Evolutionary conservation across 345 rosid genomes (phyloP), one percentile per base, ranked within the genome.

Genomic region (Linum usitatissimum): DNA sequence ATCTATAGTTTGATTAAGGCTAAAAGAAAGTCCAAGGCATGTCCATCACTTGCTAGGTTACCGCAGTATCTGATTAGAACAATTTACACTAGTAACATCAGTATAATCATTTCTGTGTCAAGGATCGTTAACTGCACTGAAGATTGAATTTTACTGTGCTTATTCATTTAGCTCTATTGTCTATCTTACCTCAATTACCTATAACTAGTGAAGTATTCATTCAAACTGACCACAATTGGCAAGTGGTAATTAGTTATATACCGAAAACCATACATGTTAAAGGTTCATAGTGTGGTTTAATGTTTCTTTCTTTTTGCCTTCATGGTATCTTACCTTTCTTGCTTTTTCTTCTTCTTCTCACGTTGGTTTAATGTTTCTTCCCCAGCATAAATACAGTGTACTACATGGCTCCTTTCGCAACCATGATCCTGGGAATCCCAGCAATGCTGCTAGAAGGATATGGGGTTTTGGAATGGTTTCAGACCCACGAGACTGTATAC

Each of bases 361-460:
- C 7, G 17, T 4, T 6, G 53, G 18, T 61, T 31, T 55, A 8
- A 39, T 12, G 7, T 28, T 51, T 64, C 17, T 53, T 36, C 39
- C 66, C 3, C 61, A 90, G 97, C 81, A 93, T 93, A 71, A 93
- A 93, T 87, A 93, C 97, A 0, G 99, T 93, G 61, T 93, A 90
- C 84, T 93, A 93, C 78, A 93, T 93, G 99, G 97, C 99, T 12
- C 99, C 99, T 60, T 86, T 80, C 62, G 99, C 99, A 59, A 93
- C 97, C 69, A 80, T 90, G 97, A 90, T 93, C 57, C 73, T 93
- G 76, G 95, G 83, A 62, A 39, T 86, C 55, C 99, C 99, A 6
- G 97, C 99, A 0, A 6, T 93, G 61, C 67, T 93, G 60, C 81
- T 93, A 3, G 99, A 93, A 86, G 99, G 99, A 40, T 67, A 67